These are phyloP conservation scores for Epichloe gansuensis DNA, from an alignment of 2,329 filamentous ascomycete species.

Conservation along the genomic window DNA sequence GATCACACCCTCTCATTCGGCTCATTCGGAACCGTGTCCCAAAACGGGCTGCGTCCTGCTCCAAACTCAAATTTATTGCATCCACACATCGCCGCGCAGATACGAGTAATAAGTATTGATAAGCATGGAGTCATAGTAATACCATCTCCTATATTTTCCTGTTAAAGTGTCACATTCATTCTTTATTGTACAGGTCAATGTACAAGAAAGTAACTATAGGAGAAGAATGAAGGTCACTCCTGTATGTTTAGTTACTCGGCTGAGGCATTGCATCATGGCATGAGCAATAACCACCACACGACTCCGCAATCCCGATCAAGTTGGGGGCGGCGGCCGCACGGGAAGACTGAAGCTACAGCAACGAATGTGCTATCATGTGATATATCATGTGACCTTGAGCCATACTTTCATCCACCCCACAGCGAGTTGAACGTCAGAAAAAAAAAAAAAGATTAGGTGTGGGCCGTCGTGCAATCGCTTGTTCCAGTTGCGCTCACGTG, in stretches of 20 bases:
- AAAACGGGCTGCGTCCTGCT: not conserved
- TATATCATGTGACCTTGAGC: not conserved
- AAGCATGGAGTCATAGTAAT: too few species aligned
- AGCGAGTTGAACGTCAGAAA: not conserved
- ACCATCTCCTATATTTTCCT: too few species aligned
- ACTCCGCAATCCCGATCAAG: not conserved
- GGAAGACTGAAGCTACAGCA: not conserved
- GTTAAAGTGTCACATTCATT: too few species aligned
- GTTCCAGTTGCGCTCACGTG: constrained; percentile 23
- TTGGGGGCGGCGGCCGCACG: not conserved
- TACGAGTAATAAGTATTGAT: not conserved
- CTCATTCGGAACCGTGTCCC: not conserved
- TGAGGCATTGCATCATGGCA: too few species aligned
- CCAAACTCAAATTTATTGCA: not conserved
- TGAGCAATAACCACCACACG: not conserved
- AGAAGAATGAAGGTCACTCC: too few species aligned
- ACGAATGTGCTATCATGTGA: not conserved
- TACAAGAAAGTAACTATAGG: too few species aligned
- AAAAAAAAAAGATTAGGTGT: not conserved
- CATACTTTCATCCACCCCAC: too few species aligned
- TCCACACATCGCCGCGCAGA: not conserved
- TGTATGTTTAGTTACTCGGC: too few species aligned
- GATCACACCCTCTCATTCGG: too few species aligned
- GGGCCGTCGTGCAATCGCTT: constrained; percentile 7
- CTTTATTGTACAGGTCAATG: too few species aligned